Evolutionary conservation across 2,329 filamentous ascomycete genomes (phyloP).

Genomic region (Microsporum ferrugineum): DNA sequence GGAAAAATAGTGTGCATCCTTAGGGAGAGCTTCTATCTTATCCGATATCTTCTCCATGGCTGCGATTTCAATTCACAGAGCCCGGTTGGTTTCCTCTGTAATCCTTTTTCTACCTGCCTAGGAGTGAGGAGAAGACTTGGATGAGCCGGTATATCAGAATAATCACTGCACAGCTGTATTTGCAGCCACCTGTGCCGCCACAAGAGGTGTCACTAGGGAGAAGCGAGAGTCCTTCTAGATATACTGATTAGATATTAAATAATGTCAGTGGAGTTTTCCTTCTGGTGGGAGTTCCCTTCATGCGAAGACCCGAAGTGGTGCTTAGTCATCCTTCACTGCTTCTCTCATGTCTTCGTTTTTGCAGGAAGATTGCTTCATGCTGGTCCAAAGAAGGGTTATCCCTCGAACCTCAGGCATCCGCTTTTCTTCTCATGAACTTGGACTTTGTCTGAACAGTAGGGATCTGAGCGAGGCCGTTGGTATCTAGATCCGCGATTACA

Average conservation of each 20-base stretch:
- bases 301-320: not conserved
- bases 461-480: not conserved
- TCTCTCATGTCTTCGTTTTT: not conserved
- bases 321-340: not conserved
- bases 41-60: conserved; percentile 71
- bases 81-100: not conserved
- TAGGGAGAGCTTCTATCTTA: conserved; percentile 83
- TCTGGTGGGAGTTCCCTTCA: not conserved
- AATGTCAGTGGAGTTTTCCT: not conserved
- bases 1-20: conserved; percentile 76
- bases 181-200: not conserved
- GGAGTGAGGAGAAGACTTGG: not conserved
- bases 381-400: not conserved
- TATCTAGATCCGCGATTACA: not conserved
- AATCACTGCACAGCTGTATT: not conserved
- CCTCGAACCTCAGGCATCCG: not conserved
- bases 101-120: not conserved
- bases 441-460: not conserved
- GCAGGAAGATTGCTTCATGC: not conserved
- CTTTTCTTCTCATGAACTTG: not conserved
- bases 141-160: not conserved
- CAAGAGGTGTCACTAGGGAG: not conserved
- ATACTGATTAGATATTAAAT: not conserved
- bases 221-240: not conserved
- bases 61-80: not conserved